Evolutionary conservation across 371 early-diverging fungal genomes (phyloP), one percentile per base, ranked within the genome.

Genomic region (Mucor plumbeus): DNA sequence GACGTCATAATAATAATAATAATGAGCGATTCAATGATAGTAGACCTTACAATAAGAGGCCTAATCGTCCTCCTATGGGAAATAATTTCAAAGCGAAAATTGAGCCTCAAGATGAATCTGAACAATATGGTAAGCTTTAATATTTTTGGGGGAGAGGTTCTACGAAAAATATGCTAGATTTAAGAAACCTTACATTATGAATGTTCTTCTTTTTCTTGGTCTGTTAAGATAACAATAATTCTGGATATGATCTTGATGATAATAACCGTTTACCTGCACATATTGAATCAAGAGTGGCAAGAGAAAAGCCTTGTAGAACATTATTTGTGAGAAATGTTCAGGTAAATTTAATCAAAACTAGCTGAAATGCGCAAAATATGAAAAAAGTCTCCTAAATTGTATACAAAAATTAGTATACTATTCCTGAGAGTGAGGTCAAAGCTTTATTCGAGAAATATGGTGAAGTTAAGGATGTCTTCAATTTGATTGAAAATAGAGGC

Each of bases 241-340:
- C 66, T 61, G 70, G 64, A 21, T 70, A 69, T 50, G 70, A 76
- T 53, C 67, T 57, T 31, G 38, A 48, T 48, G 69, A 66, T 61
- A 70, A 56, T 56, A 55, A 67, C 48, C 71, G 72, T 40, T 66
- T 78, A 57, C 76, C 77, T 50, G 55, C 73, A 36, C 75, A 75
- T 43, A 76, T 83, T 62, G 81, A 80, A 59, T 68, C 81, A 58
- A 79, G 83, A 68, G 72, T 78, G 5, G 80, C 81, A 38, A 73
- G 73, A 63, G 84, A 84, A 60, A 75, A 77, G 57, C 84, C 84
- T 41, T 84, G 84, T 63, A 72, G 85, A 72, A 85, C 85, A 11
- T 63, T 85, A 33, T 85, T 85, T 67, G 77, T 85, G 31, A 80
- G 85, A 74, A 81, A 85, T 73, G 77, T 83, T 68, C 83, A 85